Evolutionary conservation across 768 basidiomycete genomes (phyloP), one percentile per base, ranked within the genome.

Genomic region (Podaxis rugospora): DNA sequence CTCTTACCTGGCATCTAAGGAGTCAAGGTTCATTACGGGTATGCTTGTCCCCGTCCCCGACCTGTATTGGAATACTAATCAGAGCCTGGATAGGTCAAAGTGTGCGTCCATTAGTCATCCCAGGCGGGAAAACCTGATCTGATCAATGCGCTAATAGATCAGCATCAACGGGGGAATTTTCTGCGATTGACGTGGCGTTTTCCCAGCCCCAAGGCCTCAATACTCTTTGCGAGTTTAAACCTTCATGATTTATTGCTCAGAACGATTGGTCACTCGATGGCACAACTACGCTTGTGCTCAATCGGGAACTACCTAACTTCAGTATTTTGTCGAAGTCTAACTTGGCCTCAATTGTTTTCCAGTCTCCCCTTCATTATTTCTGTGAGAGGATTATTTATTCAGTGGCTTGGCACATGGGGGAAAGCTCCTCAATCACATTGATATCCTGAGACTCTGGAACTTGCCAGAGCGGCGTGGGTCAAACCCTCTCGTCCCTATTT

Each of bases 1-100:
- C 4, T 66, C 68, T 14, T 69, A 63, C 46, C 55, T 69, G 6
- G 68, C 55, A 7, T 67, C 66, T 2, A 62, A 63, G 13, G 64
- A 66, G 27, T 55, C 66, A 1, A 51, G 51, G 42, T 66, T 61
- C 52, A 66, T 66, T 18, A 69, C 68, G 13, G 68, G 68, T 65
- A 36, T 10, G 50, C 32, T 27, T 10, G 40, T 27, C 9, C 6
- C 4, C 11, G 9, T 18, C 54, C 2, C 39, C 6, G 5, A 4
- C 4, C 47, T 23, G 18, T 4, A 18, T 25, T 18, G 1, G 5
- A 11, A 18, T 11, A 23, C n/a, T 49, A 18, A 42, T 14, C 14
- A 18, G 40, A 42, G n/a, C 40, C 40, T 18, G 40, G 3, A 14
- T 49, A 49, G 47, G 23, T 49, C 47, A 49, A 49, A 49, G 47